These are phyloP conservation scores for Boletus albobrunnescens DNA, from an alignment of 1,284 basidiomycete genomes.

Conservation along the genomic window DNA sequence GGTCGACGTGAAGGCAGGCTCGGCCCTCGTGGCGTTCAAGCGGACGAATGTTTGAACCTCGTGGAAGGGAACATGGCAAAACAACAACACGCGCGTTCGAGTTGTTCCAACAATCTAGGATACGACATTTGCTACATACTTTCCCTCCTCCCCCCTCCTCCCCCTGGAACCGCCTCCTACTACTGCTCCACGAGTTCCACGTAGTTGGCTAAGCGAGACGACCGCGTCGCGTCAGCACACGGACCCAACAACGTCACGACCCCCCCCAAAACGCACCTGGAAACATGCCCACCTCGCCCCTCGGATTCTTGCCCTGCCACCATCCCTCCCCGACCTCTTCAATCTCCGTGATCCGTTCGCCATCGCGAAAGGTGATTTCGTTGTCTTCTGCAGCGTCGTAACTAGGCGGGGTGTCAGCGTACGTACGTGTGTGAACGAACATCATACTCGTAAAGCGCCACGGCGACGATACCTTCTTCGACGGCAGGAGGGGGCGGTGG, in stretches of 20 bases:
- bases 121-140: too few relatives aligned
- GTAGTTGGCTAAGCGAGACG: constrained; percentile 25
- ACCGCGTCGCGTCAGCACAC: too few relatives aligned
- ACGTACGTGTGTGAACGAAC: too few relatives aligned
- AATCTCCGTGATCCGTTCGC: constrained; percentile 71
- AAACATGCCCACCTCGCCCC: constrained; percentile 75
- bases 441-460: constrained; percentile 78
- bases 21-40: too few relatives aligned
- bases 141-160: too few relatives aligned
- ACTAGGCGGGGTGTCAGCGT: too few relatives aligned
- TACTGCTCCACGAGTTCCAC: constrained; percentile 19
- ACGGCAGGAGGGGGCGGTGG: constrained; percentile 37
- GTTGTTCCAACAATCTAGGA: too few relatives aligned
- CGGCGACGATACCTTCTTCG: constrained; percentile 58
- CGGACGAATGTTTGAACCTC: too few relatives aligned
- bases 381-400: constrained; percentile 88
- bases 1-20: too few relatives aligned
- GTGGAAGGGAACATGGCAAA: too few relatives aligned
- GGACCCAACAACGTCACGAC: background rate
- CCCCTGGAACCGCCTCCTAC: too few relatives aligned
- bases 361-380: constrained; percentile 81
- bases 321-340: constrained; percentile 78
- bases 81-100: too few relatives aligned
- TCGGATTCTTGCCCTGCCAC: constrained; percentile 74
- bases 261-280: constrained; percentile 52